Evolutionary conservation across 1,284 basidiomycete species (phyloP).

Genomic region (Boletus smithii): DNA sequence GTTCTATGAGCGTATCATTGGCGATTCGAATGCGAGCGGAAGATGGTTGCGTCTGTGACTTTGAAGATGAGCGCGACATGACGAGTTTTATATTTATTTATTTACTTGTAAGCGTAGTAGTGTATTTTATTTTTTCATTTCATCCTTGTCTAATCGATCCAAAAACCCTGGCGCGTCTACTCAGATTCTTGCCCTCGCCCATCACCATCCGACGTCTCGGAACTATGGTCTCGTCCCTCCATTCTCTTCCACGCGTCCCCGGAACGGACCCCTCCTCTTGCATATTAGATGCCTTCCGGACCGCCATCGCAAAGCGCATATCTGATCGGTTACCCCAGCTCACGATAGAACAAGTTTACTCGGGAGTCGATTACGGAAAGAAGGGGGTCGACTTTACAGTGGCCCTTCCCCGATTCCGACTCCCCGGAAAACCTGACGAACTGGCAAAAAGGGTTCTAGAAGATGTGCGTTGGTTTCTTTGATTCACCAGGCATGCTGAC

Average conservation of each 20-base stretch:
- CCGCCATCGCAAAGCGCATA: conserved; percentile 78
- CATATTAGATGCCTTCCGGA: conserved; percentile 82
- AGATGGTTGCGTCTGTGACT: conserved; percentile 18
- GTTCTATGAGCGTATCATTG: conserved; percentile 18
- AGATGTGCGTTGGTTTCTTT: conserved; percentile 49
- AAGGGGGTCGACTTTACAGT: conserved; percentile 92
- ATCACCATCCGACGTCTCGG: conserved; percentile 10
- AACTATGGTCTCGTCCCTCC: conserved; percentile 27
- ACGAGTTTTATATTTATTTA: neutral
- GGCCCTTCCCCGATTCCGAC: conserved; percentile 86
- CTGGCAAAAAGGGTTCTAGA: conserved; percentile 73
- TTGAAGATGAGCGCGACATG: conserved; percentile 30
- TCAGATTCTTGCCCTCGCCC: too few species aligned
- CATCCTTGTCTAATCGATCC: too few species aligned
- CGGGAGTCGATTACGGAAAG: conserved; percentile 87
- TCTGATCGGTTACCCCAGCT: conserved; percentile 67
- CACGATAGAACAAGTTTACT: conserved; percentile 72
- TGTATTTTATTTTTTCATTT: neutral
- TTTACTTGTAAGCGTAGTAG: too few species aligned
- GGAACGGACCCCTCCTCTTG: conserved; percentile 71
- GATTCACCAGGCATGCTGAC: neutral
- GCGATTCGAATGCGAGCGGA: conserved; percentile 24
- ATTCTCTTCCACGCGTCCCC: conserved; percentile 39
- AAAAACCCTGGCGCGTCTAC: too few species aligned
- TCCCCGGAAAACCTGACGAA: conserved; percentile 81